Conservation (phyloP, 768 basidiomycete species). For the Termitomyces sp. region DNA sequence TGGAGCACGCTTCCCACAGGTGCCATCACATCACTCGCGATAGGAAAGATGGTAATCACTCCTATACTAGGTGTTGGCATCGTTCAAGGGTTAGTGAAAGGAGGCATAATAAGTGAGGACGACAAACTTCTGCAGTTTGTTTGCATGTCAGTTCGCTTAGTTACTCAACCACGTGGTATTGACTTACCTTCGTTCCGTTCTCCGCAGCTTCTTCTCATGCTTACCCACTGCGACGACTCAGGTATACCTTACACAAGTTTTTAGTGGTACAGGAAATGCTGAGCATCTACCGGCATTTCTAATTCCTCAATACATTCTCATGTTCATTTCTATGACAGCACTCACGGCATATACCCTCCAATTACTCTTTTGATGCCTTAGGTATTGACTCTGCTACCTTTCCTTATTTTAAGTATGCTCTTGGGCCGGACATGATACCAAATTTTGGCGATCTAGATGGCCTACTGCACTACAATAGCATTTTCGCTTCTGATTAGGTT, state of each 20-base stretch:
- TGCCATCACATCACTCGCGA: constrained; percentile 46
- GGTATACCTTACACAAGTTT: constrained; percentile 60
- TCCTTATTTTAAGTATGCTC: no score
- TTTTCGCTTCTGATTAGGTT: background rate
- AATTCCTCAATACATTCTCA: constrained; percentile 53
- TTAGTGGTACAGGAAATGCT: constrained; percentile 59
- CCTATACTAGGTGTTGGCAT: constrained; percentile 60
- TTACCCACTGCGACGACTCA: constrained; percentile 58
- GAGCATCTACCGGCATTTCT: constrained; percentile 58
- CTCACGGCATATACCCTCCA: constrained; percentile 41
- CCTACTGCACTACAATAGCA: no score
- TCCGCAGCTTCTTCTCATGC: constrained; percentile 48
- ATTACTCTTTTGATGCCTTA: constrained; percentile 28
- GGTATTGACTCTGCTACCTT: background rate
- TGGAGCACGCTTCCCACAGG: constrained; percentile 41
- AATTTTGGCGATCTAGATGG: no score
- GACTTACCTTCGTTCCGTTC: background rate
- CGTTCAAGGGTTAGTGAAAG: constrained; percentile 39
- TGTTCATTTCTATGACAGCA: constrained; percentile 46
- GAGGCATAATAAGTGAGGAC: constrained; percentile 39
- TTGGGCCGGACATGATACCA: background rate
- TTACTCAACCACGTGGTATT: background rate
- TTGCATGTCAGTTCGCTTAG: constrained; percentile 46
- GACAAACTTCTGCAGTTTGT: constrained; percentile 61
- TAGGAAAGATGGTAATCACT: constrained; percentile 49